A percentile compares a stretch with the other conserved stretches of the same genome.
phyloP scores from a whole-genome alignment of 331 rosid species.

The Quercus lobata region DNA sequence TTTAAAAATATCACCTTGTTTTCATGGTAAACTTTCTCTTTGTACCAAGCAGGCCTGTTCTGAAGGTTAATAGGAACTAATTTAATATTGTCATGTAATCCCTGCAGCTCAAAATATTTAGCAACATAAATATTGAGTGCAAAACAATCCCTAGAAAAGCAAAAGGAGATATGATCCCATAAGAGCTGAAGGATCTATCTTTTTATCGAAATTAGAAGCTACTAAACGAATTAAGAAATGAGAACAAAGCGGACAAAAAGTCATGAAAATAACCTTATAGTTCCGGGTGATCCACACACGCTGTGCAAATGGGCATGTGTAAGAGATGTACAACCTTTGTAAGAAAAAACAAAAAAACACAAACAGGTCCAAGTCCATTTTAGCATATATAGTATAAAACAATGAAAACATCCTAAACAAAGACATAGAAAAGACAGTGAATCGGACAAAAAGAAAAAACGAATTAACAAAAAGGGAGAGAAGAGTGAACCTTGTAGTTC shows the following conservation, averaged over 20 bases:
- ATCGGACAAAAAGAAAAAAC: not conserved
- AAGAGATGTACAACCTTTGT: slow-evolving; percentile 17
- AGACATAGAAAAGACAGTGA: not conserved
- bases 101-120: slow-evolving; percentile 23
- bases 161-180: not conserved
- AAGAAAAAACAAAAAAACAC: not conserved
- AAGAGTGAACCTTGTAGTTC: slow-evolving; percentile 67
- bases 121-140: too few relatives aligned
- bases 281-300: too few relatives aligned
- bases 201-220: not conserved
- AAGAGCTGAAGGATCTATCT: not conserved
- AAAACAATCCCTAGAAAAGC: not conserved
- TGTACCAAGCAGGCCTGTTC: slow-evolving; percentile 54
- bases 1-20: slow-evolving; percentile 45
- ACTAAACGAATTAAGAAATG: not conserved
- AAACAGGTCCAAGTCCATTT: not conserved
- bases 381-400: not conserved
- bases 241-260: not conserved
- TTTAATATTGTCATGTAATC: slow-evolving; percentile 40
- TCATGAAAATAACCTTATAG: not conserved
- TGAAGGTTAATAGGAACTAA: slow-evolving; percentile 38
- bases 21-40: slow-evolving; percentile 59
- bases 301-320: slow-evolving; percentile 6
- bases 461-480: not conserved
- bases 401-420: not conserved